Conservation (phyloP, 1,284 basidiomycete species). For the Pseudozyma hubeiensis region DNA sequence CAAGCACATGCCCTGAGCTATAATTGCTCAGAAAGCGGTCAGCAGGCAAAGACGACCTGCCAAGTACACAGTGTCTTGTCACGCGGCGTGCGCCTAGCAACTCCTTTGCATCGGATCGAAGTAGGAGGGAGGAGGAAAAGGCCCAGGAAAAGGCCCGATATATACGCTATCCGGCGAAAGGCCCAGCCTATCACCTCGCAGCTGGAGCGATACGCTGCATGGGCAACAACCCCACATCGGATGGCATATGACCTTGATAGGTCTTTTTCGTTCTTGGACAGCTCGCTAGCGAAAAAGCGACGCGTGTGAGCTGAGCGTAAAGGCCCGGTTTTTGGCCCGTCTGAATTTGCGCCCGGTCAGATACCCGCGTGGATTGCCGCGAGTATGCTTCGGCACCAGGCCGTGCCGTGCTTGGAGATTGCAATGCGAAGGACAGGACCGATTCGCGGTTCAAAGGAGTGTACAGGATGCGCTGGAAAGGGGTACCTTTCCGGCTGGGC, state of each 20-base stretch:
- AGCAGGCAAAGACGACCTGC: too few species aligned
- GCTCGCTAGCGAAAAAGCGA: constrained; percentile 5
- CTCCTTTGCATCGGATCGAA: too few species aligned
- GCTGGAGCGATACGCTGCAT: neutral
- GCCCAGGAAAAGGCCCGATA: constrained; percentile 42
- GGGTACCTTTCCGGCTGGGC: too few species aligned
- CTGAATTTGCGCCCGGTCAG: constrained; percentile 20
- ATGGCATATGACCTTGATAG: neutral
- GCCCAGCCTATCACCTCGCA: constrained; percentile 29
- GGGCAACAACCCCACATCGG: neutral
- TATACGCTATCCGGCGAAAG: constrained; percentile 35
- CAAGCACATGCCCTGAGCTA: too few species aligned
- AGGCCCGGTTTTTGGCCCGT: constrained; percentile 46
- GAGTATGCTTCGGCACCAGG: neutral
- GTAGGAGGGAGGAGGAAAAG: constrained; percentile 6
- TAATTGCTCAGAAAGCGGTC: too few species aligned
- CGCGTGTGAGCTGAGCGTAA: neutral
- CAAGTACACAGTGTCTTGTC: too few species aligned
- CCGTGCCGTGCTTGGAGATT: too few species aligned
- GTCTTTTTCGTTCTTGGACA: constrained; percentile 7
- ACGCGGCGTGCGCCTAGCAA: too few species aligned
- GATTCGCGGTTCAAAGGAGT: too few species aligned
- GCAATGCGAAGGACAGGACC: too few species aligned
- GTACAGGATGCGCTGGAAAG: too few species aligned
- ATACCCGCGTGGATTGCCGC: constrained; percentile 24